Conservation (phyloP, 805 yeast species). For the Starmerella gropengiesseri region DNA sequence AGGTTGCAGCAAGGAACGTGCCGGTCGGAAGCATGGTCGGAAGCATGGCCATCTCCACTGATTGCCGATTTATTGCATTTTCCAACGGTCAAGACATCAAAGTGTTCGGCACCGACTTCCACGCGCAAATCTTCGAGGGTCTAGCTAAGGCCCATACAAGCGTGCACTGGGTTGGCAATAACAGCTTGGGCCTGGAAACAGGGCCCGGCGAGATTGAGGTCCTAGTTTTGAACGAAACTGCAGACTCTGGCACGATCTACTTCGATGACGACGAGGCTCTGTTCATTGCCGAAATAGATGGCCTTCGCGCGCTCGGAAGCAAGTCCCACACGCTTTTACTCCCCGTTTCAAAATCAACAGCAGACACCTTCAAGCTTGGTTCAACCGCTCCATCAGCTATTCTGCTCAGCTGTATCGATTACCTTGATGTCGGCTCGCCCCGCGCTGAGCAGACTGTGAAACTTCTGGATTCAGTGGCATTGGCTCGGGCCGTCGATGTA, state of each 20-base stretch:
- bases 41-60: neutral
- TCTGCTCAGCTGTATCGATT: slow-evolving; percentile 63
- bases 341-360: slow-evolving; percentile 47
- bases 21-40: slow-evolving; percentile 1
- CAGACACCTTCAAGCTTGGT: slow-evolving; percentile 66
- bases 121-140: neutral
- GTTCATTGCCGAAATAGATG: slow-evolving; percentile 49
- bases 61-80: slow-evolving; percentile 5
- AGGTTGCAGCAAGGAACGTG: neutral
- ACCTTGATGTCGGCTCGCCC: slow-evolving; percentile 57
- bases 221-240: slow-evolving; percentile 27
- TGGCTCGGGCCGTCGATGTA: slow-evolving; percentile 51
- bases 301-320: slow-evolving; percentile 53
- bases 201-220: slow-evolving; percentile 22
- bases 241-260: slow-evolving; percentile 25
- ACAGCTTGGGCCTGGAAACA: slow-evolving; percentile 49
- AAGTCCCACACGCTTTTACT: slow-evolving; percentile 50
- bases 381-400: slow-evolving; percentile 76
- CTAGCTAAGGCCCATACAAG: neutral
- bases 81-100: slow-evolving; percentile 4
- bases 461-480: slow-evolving; percentile 39
- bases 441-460: slow-evolving; percentile 69
- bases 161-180: slow-evolving; percentile 71
- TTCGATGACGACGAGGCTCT: slow-evolving; percentile 31
- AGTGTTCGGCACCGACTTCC: slow-evolving; percentile 13